Evolutionary conservation across 345 rosid genomes (phyloP).

Genomic region (Acer campestre): DNA sequence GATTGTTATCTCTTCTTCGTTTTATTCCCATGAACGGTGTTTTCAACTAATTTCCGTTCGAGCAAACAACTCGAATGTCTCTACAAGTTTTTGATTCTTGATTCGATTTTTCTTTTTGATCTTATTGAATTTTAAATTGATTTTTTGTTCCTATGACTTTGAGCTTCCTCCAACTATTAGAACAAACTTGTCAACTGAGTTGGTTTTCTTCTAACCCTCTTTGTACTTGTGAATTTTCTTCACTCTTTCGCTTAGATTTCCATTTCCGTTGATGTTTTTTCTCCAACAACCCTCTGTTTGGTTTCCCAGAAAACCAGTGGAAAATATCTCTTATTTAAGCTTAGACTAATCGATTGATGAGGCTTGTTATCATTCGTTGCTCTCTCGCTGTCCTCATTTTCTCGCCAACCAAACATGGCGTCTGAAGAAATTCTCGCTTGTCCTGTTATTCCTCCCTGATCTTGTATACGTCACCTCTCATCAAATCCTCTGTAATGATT

Average conservation of each 20-base stretch:
- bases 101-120: background rate
- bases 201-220: background rate
- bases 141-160: background rate
- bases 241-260: background rate
- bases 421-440: background rate
- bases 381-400: conserved; percentile 4
- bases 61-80: background rate
- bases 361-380: background rate
- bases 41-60: background rate
- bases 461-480: background rate
- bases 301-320: background rate
- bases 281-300: conserved; percentile 4
- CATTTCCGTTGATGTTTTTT: background rate
- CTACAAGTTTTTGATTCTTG: conserved; percentile 11
- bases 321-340: background rate
- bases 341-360: background rate
- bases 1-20: background rate
- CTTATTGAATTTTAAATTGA: background rate
- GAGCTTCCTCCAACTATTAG: background rate
- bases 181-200: background rate
- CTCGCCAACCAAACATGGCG: background rate
- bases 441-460: background rate
- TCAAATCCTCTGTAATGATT: conserved; percentile 6
- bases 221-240: background rate
- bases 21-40: background rate